phyloP scores from a whole-genome alignment of 306 rosid genomes.

The Psophocarpus tetragonolobus region DNA sequence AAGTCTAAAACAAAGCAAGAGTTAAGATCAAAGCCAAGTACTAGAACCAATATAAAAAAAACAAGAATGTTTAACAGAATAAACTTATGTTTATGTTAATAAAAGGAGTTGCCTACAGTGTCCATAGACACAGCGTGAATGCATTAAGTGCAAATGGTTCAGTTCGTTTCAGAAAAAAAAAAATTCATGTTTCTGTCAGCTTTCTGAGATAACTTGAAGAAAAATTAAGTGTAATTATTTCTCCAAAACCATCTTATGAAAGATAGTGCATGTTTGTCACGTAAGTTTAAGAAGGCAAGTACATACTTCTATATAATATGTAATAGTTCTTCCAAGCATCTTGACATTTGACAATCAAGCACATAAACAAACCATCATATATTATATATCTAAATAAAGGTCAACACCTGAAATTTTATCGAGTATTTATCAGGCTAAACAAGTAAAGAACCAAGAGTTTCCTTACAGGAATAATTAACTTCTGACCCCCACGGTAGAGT shows the following conservation, averaged over 20 bases:
- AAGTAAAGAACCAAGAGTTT: conserved; percentile 31
- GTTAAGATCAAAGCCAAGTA: conserved; percentile 19
- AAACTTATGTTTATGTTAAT: not conserved
- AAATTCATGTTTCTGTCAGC: not conserved
- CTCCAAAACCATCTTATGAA: not conserved
- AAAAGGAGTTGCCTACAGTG: not conserved
- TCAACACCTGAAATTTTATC: conserved; percentile 13
- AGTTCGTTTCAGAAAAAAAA: not conserved
- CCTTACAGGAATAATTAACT: conserved; percentile 83
- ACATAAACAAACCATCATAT: not conserved
- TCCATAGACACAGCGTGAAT: not conserved
- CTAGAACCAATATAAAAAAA: not conserved
- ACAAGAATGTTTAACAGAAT: not conserved
- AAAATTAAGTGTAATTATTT: not conserved
- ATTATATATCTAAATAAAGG: conserved; percentile 10
- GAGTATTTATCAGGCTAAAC: conserved; percentile 1
- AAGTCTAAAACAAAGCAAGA: not conserved
- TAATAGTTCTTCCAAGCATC: not conserved
- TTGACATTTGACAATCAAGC: not conserved
- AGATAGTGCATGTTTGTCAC: not conserved
- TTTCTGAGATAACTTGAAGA: not conserved
- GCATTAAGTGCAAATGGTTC: not conserved
- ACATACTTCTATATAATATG: not conserved
- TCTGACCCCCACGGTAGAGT: conserved; percentile 89
- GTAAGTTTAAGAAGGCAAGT: conserved; percentile 3